Evolutionary conservation across 805 yeast genomes (phyloP), one percentile per base, ranked within the genome.

Genomic region (Yarrowia phangngaensis): DNA sequence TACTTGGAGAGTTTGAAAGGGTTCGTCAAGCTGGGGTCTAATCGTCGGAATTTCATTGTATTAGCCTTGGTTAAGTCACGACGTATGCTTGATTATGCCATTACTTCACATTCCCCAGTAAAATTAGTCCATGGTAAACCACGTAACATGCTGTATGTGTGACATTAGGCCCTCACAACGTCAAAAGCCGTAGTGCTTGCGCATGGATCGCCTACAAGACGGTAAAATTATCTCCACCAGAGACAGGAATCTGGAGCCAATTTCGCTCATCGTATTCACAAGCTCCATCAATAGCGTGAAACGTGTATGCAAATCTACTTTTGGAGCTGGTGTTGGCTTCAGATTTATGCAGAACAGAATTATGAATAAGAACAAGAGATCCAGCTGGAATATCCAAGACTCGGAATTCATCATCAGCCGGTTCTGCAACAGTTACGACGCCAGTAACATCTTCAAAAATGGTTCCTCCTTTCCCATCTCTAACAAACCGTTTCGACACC

Each of bases 171-270:
- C n/a, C n/a, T n/a, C n/a, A n/a, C n/a, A n/a, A n/a, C n/a, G n/a
- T n/a, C n/a, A n/a, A n/a, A n/a, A n/a, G n/a, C n/a, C n/a, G n/a
- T n/a, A n/a, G n/a, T n/a, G n/a, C n/a, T n/a, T n/a, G n/a, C n/a
- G n/a, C n/a, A n/a, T n/a, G n/a, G n/a, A n/a, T n/a, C n/a, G 28
- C 28, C n/a, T 11, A 33, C 16, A 45, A n/a, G 7, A 23, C 23
- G 2, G 79, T 73, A 53, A 83, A 82, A 12, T 79, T 66, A 0
- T 71, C 62, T 1, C 86, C 83, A 0, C 90, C 89, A 4, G 74
- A 58, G 0, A 81, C 75, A 2, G 92, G 92, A 4, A 83, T 78
- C 59, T 84, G 94, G 26, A 84, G 70, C 92, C 94, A 84, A 60
- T 84, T 84, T 58, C 70, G 62, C 16, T 66, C 65, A 60, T 84